Evolutionary conservation across 2,329 filamentous ascomycete genomes (phyloP).

Genomic region (Tolypocladium paradoxum): DNA sequence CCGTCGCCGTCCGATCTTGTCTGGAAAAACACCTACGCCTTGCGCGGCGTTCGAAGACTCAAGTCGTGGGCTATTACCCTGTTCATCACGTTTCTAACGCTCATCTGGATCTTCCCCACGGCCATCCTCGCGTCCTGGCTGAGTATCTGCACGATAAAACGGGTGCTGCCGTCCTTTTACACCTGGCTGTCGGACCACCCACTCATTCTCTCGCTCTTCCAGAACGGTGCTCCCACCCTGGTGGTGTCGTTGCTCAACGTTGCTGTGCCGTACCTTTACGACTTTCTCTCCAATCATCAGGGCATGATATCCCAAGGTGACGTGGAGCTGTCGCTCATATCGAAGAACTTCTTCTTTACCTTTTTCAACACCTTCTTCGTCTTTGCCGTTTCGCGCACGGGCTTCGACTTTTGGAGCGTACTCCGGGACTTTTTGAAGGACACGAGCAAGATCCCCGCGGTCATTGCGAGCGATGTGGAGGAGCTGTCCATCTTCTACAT

Average conservation of each 20-base stretch:
- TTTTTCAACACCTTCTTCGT: slow-evolving; percentile 99
- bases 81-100: slow-evolving; percentile 69
- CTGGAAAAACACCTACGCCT: slow-evolving; percentile 86
- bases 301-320: slow-evolving; percentile 94
- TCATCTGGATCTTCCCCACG: slow-evolving; percentile 82
- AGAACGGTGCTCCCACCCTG: slow-evolving; percentile 78
- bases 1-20: slow-evolving; percentile 88
- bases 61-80: slow-evolving; percentile 76
- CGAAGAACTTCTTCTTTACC: slow-evolving; percentile 98
- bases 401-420: slow-evolving; percentile 61
- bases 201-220: slow-evolving; percentile 65
- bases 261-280: slow-evolving; percentile 86
- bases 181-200: slow-evolving; percentile 56
- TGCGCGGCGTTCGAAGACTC: slow-evolving; percentile 60
- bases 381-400: slow-evolving; percentile 80
- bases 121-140: slow-evolving; percentile 68
- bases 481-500: slow-evolving; percentile 74
- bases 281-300: slow-evolving; percentile 81
- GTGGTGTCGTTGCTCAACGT: slow-evolving; percentile 81
- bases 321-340: slow-evolving; percentile 87
- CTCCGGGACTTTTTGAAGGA: slow-evolving; percentile 68
- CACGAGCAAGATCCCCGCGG: slow-evolving; percentile 64
- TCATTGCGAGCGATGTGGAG: slow-evolving; percentile 66
- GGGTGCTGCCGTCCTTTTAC: slow-evolving; percentile 60
- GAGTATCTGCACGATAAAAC: slow-evolving; percentile 69